Conservation (phyloP, 192 early-diverging fungal genomes). For the Coemansia sp. region DNA sequence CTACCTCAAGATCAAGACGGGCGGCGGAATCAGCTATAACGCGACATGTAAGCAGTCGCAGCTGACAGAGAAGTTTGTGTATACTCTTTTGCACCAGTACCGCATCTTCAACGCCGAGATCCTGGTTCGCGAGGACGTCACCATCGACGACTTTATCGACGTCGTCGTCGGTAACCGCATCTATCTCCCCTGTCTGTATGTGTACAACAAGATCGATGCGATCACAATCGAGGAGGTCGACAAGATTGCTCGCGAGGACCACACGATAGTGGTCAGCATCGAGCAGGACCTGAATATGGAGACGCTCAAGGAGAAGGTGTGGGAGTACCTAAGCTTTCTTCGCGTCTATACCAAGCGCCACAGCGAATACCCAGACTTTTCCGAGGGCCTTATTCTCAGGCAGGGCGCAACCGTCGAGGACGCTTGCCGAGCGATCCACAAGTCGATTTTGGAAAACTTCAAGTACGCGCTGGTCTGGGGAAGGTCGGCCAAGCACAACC, state of each 20-base stretch:
- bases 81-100: slow-evolving; percentile 94
- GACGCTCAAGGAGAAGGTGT: slow-evolving; percentile 84
- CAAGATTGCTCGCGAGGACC: slow-evolving; percentile 78
- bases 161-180: slow-evolving; percentile 97
- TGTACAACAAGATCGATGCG: slow-evolving; percentile 96
- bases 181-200: slow-evolving; percentile 93
- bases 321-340: slow-evolving; percentile 83
- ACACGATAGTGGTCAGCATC: slow-evolving; percentile 90
- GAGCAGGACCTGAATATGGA: slow-evolving; percentile 91
- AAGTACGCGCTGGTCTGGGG: slow-evolving; percentile 98
- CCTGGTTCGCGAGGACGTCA: slow-evolving; percentile 93
- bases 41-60: slow-evolving; percentile 82
- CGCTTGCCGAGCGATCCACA: slow-evolving; percentile 86
- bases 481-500: slow-evolving; percentile 92
- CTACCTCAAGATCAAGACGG: slow-evolving; percentile 96
- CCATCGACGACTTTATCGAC: slow-evolving; percentile 97
- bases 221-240: slow-evolving; percentile 96
- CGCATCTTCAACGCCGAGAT: slow-evolving; percentile 98
- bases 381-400: slow-evolving; percentile 85
- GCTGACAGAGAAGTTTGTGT: slow-evolving; percentile 87
- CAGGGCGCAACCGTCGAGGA: slow-evolving; percentile 77
- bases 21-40: slow-evolving; percentile 94
- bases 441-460: slow-evolving; percentile 81
- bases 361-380: slow-evolving; percentile 92
- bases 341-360: slow-evolving; percentile 96